These are phyloP conservation scores for Pseudocercospora ulei DNA, from an alignment of 2,329 filamentous ascomycete species.

Conservation along the genomic window DNA sequence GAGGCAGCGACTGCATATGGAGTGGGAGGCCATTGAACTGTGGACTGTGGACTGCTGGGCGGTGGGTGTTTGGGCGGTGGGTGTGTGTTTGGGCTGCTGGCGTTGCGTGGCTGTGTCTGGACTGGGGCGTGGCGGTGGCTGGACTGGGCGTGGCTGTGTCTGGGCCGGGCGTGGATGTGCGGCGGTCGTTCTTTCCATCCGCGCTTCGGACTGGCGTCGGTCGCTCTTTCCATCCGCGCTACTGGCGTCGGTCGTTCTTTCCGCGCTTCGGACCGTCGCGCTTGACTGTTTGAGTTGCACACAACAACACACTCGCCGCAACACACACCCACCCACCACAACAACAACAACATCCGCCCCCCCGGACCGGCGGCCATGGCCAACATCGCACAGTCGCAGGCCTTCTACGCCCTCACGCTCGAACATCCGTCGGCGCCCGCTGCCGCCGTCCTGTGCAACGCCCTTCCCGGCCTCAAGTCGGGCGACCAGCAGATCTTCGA, in stretches of 20 bases:
- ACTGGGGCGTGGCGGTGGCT: too few relatives aligned
- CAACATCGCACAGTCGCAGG: slow-evolving; percentile 88
- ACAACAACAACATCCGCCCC: slow-evolving; percentile 13
- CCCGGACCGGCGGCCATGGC: slow-evolving; percentile 69
- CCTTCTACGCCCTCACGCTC: slow-evolving; percentile 94
- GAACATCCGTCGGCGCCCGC: slow-evolving; percentile 83
- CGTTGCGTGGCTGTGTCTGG: too few relatives aligned
- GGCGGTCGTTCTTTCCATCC: too few relatives aligned
- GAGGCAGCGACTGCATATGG: slow-evolving; percentile 26
- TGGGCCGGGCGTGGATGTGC: too few relatives aligned
- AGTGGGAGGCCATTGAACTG: slow-evolving; percentile 23
- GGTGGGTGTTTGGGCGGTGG: too few relatives aligned
- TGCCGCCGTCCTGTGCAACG: slow-evolving; percentile 87
- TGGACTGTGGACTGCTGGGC: too few relatives aligned
- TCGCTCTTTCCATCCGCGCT: too few relatives aligned
- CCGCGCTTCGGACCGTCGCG: too few relatives aligned
- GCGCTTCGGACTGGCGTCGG: too few relatives aligned
- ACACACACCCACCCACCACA: background rate
- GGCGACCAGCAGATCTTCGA: slow-evolving; percentile 97
- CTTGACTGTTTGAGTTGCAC: slow-evolving; percentile 2
- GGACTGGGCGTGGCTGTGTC: too few relatives aligned
- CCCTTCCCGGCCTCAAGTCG: slow-evolving; percentile 59
- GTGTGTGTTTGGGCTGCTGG: too few relatives aligned
- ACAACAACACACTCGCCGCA: background rate
- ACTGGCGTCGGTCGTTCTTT: too few relatives aligned